phyloP scores from a whole-genome alignment of 2,329 filamentous ascomycete genomes.

The Paraphaeosphaeria minitans region DNA sequence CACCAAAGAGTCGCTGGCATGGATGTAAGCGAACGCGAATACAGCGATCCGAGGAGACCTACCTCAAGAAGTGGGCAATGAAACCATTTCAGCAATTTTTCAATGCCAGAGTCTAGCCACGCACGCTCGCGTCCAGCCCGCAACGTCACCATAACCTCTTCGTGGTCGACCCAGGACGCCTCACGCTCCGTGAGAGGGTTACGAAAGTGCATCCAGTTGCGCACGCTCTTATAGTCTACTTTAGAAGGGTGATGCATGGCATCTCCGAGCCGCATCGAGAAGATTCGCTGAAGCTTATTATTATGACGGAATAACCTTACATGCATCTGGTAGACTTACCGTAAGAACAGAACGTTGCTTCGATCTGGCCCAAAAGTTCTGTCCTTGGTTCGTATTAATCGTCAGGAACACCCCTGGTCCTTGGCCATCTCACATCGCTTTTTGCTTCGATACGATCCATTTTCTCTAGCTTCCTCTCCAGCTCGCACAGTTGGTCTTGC shows the following conservation, averaged over 20 bases:
- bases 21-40: not conserved
- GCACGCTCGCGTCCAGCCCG: constrained; percentile 46
- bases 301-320: not conserved
- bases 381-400: not conserved
- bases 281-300: not conserved
- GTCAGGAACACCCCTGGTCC: constrained; percentile 11
- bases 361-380: constrained; percentile 13
- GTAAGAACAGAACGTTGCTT: constrained; percentile 18
- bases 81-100: constrained; percentile 23
- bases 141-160: constrained; percentile 49
- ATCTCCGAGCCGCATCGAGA: not conserved
- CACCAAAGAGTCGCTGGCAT: constrained; percentile 7
- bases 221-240: constrained; percentile 24
- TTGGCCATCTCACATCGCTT: not conserved
- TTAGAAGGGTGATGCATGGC: constrained; percentile 29
- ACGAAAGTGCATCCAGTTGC: constrained; percentile 11
- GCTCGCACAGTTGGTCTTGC: constrained; percentile 17
- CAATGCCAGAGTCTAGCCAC: constrained; percentile 46
- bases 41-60: not conserved
- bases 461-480: constrained; percentile 15
- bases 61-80: constrained; percentile 22
- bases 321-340: constrained; percentile 7
- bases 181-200: constrained; percentile 24
- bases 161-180: constrained; percentile 42
- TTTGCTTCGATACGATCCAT: not conserved